Base-by-base conservation (phyloP, 306 rosid species). In the Nissolia schottii region DNA sequence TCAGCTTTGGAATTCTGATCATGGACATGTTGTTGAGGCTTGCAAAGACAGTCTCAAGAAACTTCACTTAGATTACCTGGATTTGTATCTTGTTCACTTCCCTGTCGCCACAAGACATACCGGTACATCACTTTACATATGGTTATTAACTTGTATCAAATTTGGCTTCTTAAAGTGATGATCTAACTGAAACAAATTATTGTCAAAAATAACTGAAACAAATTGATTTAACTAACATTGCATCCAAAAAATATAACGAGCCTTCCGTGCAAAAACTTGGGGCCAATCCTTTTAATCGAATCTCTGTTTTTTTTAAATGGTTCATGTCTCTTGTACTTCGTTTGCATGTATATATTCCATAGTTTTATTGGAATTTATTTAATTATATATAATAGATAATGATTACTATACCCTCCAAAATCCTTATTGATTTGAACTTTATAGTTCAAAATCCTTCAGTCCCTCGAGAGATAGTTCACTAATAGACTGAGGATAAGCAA, bases 1-100 rank as follows among this genome's bases (percentile, higher is more conserved):
- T 83, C 88, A 91, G 97, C 96, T 94, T 62, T 91, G 98, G 98
- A 94, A 94, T 82, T 94, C 96, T 34, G 98, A 94, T 81, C 98
- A 94, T 61, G 97, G 97, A 45, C 94, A 89, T 16, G 98, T 91
- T 48, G 58, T 75, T 56, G 97, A 82, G 86, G 97, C 98, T 9
- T 91, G 97, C 49, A 86, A 94, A 72, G 91, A 94, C 79, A 89
- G 97, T 57, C 81, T 94, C 41, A 85, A 94, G 85, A 94, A 91
- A 80, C 96, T 94, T 80, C 86, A 73, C 70, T 74, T 91, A 67
- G 84, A 89, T 57, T 94, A 87, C 76, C 87, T 94, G 74, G 97
- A 94, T 83, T 71, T 94, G 1, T 91, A 94, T 74, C 91, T 94
- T 9, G 85, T 94, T 82, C 96, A 91, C 85, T 89, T 91, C 67